Conservation (phyloP, 768 basidiomycete genomes). For the Lactifluus rugatus region DNA sequence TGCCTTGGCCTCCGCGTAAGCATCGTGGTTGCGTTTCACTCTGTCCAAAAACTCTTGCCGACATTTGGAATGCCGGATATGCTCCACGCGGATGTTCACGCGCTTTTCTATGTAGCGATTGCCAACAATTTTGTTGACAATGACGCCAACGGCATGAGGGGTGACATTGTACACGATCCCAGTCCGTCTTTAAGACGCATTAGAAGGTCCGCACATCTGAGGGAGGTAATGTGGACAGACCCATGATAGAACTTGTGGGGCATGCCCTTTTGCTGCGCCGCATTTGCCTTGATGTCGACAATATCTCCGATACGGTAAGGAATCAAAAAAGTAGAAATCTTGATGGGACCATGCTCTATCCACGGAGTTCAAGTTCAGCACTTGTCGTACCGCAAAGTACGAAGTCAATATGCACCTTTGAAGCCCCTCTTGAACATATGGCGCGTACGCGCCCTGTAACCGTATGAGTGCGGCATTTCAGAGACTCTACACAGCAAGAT, state of each 20-base stretch:
- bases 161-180: slow-evolving; percentile 99
- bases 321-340: slow-evolving; percentile 87
- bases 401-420: slow-evolving; percentile 58
- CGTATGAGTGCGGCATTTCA: slow-evolving; percentile 99
- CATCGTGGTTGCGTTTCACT: slow-evolving; percentile 83
- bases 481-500: slow-evolving; percentile 30
- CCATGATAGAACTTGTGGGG: slow-evolving; percentile 98
- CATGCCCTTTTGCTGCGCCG: slow-evolving; percentile 99
- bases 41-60: slow-evolving; percentile 95
- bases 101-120: slow-evolving; percentile 99
- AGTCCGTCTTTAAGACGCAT: slow-evolving; percentile 57
- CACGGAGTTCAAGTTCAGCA: slow-evolving; percentile 1
- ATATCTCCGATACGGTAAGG: slow-evolving; percentile 95
- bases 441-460: slow-evolving; percentile 99
- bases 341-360: slow-evolving; percentile 80
- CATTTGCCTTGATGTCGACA: slow-evolving; percentile 99
- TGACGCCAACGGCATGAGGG: slow-evolving; percentile 87
- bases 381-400: neutral
- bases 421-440: slow-evolving; percentile 99
- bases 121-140: slow-evolving; percentile 97
- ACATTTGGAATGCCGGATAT: slow-evolving; percentile 93
- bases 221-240: slow-evolving; percentile 39
- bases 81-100: slow-evolving; percentile 96
- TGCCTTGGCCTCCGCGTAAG: slow-evolving; percentile 78
- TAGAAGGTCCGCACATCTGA: neutral